Evolutionary conservation across 208 protist genomes (phyloP).

Genomic region (Zelonia costaricensis): DNA sequence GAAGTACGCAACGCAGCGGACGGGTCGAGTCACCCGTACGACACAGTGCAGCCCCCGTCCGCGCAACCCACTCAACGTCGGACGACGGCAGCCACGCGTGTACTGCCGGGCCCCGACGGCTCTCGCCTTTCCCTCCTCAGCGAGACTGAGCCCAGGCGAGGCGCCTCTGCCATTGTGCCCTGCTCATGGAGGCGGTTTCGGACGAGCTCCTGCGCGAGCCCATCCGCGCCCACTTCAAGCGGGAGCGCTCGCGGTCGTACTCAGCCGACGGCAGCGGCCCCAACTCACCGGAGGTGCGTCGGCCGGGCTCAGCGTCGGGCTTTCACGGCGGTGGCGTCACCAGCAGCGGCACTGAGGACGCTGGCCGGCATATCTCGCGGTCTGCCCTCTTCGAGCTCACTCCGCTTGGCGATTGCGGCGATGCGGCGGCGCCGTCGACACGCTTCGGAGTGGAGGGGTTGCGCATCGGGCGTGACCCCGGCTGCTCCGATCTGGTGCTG

Average conservation of each 20-base stretch:
- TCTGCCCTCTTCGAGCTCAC: constrained; percentile 15
- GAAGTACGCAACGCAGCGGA: too few species aligned
- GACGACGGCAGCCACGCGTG: too few species aligned
- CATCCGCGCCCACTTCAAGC: constrained; percentile 11
- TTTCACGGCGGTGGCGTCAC: neutral
- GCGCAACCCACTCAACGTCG: too few species aligned
- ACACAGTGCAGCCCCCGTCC: too few species aligned
- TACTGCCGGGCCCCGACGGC: too few species aligned
- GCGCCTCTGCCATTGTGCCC: neutral
- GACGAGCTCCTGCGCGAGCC: constrained; percentile 15
- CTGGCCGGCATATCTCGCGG: neutral
- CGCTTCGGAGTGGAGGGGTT: constrained; percentile 46
- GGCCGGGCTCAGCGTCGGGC: neutral
- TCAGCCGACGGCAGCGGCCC: constrained; percentile 7
- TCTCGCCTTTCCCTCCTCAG: too few species aligned
- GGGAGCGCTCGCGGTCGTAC: constrained; percentile 18
- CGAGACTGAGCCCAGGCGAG: neutral
- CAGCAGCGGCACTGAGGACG: neutral
- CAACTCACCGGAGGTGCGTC: constrained; percentile 1
- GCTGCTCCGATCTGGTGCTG: constrained; percentile 39
- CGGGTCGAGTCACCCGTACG: too few species aligned
- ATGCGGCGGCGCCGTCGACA: neutral
- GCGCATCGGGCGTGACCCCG: constrained; percentile 47
- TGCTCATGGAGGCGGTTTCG: constrained; percentile 9
- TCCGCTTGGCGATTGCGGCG: neutral